Evolutionary conservation across 257 asterid genomes (phyloP).

Genomic region (Solanum medicagineum): DNA sequence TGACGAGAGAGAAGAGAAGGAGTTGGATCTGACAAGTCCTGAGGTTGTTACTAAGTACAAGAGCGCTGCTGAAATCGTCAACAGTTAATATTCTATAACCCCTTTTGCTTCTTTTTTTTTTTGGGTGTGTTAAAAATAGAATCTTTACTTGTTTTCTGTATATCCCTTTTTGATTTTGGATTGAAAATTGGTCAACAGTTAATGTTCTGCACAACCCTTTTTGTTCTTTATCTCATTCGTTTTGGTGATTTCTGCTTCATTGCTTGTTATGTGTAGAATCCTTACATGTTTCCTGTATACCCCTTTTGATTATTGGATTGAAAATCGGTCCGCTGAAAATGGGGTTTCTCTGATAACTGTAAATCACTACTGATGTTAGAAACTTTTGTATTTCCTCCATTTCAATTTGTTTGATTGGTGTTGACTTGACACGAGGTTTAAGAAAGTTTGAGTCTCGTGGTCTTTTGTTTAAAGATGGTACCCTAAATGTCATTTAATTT

Average conservation of each 20-base stretch:
- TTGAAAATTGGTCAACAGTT: background rate
- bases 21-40: slow-evolving; percentile 74
- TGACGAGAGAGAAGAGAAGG: slow-evolving; percentile 87
- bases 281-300: background rate
- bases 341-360: background rate
- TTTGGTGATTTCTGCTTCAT: background rate
- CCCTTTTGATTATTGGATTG: background rate
- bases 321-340: background rate
- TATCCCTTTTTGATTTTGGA: background rate
- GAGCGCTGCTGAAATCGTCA: slow-evolving; percentile 80
- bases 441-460: background rate
- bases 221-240: background rate
- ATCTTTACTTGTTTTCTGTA: background rate
- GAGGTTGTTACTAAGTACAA: slow-evolving; percentile 95
- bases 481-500: no score
- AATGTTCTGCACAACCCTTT: background rate
- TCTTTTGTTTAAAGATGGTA: background rate
- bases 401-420: background rate
- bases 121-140: background rate
- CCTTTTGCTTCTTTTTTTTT: background rate
- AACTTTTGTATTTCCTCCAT: background rate
- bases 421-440: background rate
- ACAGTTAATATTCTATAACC: slow-evolving; percentile 28
- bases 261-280: background rate
- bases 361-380: background rate